Percentiles rank a stretch among this genome's conserved stretches.
Evolutionary conservation across 2,329 filamentous ascomycete species (phyloP).

Genomic region (Xylaria digitata): DNA sequence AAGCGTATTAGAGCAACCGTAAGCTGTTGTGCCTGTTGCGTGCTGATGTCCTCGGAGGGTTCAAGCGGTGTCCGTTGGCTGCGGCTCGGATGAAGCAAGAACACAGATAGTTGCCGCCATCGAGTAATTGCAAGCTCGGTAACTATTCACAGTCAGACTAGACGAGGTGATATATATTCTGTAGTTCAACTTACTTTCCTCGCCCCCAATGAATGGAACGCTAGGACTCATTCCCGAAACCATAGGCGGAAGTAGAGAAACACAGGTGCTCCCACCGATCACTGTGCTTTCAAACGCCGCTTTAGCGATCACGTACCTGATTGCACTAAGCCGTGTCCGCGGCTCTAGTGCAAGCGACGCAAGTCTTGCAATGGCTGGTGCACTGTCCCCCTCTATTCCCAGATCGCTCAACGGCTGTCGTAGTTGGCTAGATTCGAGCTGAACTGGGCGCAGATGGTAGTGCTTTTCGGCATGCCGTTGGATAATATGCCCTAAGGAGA

Average conservation of each 20-base stretch:
- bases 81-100: constrained; percentile 55
- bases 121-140: constrained; percentile 52
- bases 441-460: constrained; percentile 51
- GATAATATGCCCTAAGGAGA: constrained; percentile 52
- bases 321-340: constrained; percentile 48
- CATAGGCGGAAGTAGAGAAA: constrained; percentile 54
- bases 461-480: constrained; percentile 55
- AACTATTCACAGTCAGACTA: constrained; percentile 35
- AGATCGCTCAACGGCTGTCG: constrained; percentile 44
- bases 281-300: constrained; percentile 52
- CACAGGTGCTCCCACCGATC: constrained; percentile 44
- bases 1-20: constrained; percentile 51
- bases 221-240: constrained; percentile 46
- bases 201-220: constrained; percentile 46
- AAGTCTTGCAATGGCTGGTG: constrained; percentile 35
- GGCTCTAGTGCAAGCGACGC: constrained; percentile 50
- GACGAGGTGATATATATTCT: not conserved
- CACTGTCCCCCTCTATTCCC: constrained; percentile 42
- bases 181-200: constrained; percentile 47
- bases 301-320: constrained; percentile 55
- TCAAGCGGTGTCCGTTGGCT: constrained; percentile 52
- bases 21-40: constrained; percentile 50
- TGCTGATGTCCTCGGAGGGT: constrained; percentile 45
- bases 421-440: constrained; percentile 38
- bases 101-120: constrained; percentile 58